Percentiles rank a stretch among this genome's conserved stretches.
Evolutionary conservation across 768 basidiomycete genomes (phyloP).

Genomic region (Russula earlei): DNA sequence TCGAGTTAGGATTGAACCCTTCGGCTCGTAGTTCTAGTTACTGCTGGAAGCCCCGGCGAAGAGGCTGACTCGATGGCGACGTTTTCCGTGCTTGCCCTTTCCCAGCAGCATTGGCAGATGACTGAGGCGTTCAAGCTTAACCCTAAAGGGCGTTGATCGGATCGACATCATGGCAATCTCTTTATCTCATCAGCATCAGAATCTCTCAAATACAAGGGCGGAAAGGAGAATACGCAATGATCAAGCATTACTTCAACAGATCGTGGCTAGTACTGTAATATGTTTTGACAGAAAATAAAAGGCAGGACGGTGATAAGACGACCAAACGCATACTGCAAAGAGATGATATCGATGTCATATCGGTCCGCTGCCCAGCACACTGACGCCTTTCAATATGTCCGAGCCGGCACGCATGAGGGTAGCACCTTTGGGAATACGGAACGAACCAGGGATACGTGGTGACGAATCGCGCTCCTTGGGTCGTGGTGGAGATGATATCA

Average conservation of each 20-base stretch:
- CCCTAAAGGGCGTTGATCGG: neutral
- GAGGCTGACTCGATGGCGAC: too few relatives aligned
- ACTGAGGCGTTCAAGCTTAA: neutral
- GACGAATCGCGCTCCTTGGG: neutral
- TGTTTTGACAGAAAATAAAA: neutral
- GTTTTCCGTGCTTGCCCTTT: too few relatives aligned
- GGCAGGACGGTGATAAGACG: neutral
- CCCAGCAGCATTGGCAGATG: too few relatives aligned
- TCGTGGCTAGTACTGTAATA: too few relatives aligned
- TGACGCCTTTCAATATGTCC: slow-evolving; percentile 26
- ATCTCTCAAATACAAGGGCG: neutral
- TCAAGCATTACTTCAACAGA: too few relatives aligned
- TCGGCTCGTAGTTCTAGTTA: too few relatives aligned
- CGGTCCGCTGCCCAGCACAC: slow-evolving; percentile 12
- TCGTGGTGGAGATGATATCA: neutral
- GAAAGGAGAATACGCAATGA: neutral
- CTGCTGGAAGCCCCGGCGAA: too few relatives aligned
- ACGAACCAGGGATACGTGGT: neutral
- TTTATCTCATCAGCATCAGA: too few relatives aligned
- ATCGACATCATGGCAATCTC: too few relatives aligned
- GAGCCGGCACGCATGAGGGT: slow-evolving; percentile 23
- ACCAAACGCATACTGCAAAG: neutral
- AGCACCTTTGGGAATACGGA: slow-evolving; percentile 18
- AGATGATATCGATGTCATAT: neutral
- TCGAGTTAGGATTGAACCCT: too few relatives aligned